Evolutionary conservation across 2,329 filamentous ascomycete genomes (phyloP), one percentile per base, ranked within the genome.

Genomic region (Hymenoscyphus fraxineus): DNA sequence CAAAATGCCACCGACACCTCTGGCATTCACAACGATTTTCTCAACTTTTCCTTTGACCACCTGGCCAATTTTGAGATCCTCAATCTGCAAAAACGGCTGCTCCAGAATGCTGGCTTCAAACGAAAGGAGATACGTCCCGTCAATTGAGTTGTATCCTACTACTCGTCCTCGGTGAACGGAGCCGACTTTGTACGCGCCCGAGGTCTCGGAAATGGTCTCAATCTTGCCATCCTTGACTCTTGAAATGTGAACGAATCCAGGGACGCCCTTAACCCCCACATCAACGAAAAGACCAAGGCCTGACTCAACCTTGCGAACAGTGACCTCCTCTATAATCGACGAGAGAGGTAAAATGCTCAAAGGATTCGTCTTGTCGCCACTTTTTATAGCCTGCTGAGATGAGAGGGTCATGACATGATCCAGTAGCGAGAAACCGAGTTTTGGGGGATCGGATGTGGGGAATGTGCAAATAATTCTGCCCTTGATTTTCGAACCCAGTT

Each of bases 171-270:
- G 86, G 77, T 99, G 95, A 16, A 84, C 85, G 0, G 93, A 89
- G 51, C 87, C 92, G 22, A 90, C 75, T 76, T 92, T 91, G 80
- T 88, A 97, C 2, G 89, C 83, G 0, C 95, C 95, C 19, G 87
- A 88, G 3, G 86, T 82, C 68, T 92, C 86, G 15, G 91, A 91
- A 5, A 99, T 81, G 1, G 85, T 86, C 68, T 98, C 95, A 61
- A 97, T 85, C 76, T 95, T 96, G 70, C 89, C 89, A 75, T 99
- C 94, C 65, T 94, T 90, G 66, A 99, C 85, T 68, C 91, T 87
- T 0, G 95, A 99, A 69, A 99, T 96, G 76, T 99, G 95, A 27
- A 96, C 93, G 73, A 97, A 99, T 10, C 92, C 92, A n/a, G 85
- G 81, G 2, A 94, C 81, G 38, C 88, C 85, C 51, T 84, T 80